Percentiles rank a stretch among this genome's conserved stretches.
These are phyloP conservation scores for Oryza nivara DNA, from an alignment of 176 grass and related monocot genomes.

Conservation along the genomic window DNA sequence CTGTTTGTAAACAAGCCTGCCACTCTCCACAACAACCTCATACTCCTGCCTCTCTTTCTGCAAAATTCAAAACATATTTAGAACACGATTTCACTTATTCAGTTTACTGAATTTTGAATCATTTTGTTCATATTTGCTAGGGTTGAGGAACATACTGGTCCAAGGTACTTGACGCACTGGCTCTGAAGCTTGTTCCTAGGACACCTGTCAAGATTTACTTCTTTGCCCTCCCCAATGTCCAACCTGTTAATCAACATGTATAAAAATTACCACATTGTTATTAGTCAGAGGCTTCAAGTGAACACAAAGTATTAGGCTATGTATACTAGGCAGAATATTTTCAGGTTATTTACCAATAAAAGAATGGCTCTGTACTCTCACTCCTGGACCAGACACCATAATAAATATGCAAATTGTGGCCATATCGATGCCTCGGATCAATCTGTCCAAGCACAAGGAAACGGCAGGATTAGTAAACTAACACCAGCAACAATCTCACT, in stretches of 20 bases:
- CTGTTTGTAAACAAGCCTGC: constrained; percentile 68
- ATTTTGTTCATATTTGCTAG: not conserved
- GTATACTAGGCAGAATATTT: not conserved
- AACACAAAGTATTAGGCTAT: not conserved
- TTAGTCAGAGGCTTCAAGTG: constrained; percentile 1
- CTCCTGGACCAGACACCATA: constrained; percentile 88
- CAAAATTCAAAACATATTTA: constrained; percentile 34
- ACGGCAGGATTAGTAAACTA: constrained; percentile 43
- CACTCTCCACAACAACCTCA: constrained; percentile 70
- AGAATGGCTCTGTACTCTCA: constrained; percentile 88
- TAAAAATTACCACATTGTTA: constrained; percentile 21
- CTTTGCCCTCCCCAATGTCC: constrained; percentile 97
- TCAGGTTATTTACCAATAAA: constrained; percentile 71
- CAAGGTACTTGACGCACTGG: constrained; percentile 89
- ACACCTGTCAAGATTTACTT: constrained; percentile 87
- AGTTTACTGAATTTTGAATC: not conserved
- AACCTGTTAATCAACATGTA: constrained; percentile 58
- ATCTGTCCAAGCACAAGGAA: constrained; percentile 63
- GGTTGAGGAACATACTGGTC: constrained; percentile 64
- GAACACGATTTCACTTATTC: no score
- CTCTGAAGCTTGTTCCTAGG: constrained; percentile 79
- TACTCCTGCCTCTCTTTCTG: constrained; percentile 87
- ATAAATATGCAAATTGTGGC: constrained; percentile 89
- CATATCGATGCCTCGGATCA: constrained; percentile 96
- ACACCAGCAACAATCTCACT: constrained; percentile 42